Percentiles rank a stretch among this genome's conserved stretches.
phyloP scores from a whole-genome alignment of 2,329 filamentous ascomycete species.

The Pseudogymnoascus sp. region DNA sequence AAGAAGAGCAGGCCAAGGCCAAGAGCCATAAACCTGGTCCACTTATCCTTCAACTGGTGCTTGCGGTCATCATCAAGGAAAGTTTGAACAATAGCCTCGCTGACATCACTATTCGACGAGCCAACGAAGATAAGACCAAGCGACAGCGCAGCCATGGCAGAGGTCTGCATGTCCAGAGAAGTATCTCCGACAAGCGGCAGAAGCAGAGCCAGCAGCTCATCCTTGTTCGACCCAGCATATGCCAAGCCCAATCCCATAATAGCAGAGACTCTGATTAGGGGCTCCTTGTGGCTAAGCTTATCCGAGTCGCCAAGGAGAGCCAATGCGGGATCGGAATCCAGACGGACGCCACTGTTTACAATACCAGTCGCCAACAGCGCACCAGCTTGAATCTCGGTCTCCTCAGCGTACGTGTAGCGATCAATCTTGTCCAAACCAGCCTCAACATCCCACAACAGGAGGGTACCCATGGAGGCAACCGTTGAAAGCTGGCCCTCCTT shows the following conservation, averaged over 20 bases:
- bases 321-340: conserved; percentile 84
- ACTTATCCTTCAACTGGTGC: conserved; percentile 91
- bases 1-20: conserved; percentile 92
- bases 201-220: conserved; percentile 75
- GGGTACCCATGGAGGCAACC: conserved; percentile 82
- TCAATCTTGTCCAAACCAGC: conserved; percentile 89
- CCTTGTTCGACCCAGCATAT: conserved; percentile 90
- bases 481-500: conserved; percentile 97
- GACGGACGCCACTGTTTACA: conserved; percentile 83
- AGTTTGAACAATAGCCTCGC: conserved; percentile 84
- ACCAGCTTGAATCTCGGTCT: conserved; percentile 82
- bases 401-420: conserved; percentile 78
- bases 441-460: conserved; percentile 91
- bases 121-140: conserved; percentile 89
- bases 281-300: conserved; percentile 70
- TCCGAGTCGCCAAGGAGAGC: conserved; percentile 75
- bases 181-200: conserved; percentile 82
- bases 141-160: conserved; percentile 88
- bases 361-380: conserved; percentile 90
- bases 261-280: conserved; percentile 68
- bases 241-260: conserved; percentile 95
- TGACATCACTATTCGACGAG: conserved; percentile 83
- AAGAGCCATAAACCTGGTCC: conserved; percentile 93
- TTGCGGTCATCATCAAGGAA: conserved; percentile 89
- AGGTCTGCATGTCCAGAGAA: conserved; percentile 84